phyloP scores from a whole-genome alignment of 2,329 filamentous ascomycete species.

The Chaetoscypha palmicola region DNA sequence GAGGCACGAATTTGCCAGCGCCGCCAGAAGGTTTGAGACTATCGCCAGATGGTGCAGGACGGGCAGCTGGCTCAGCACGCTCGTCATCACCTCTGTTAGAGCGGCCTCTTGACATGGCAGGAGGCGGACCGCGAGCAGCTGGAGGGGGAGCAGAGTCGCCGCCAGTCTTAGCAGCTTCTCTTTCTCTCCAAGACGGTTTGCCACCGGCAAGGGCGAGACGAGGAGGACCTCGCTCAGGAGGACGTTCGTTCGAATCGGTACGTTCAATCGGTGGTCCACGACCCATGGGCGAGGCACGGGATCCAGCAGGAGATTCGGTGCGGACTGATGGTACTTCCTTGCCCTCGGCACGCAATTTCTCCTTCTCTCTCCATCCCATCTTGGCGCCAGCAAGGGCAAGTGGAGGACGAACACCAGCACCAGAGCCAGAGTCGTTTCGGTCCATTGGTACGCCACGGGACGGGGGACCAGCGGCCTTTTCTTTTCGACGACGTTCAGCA shows the following conservation, averaged over 20 bases:
- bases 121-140: constrained; percentile 21
- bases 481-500: constrained; percentile 64
- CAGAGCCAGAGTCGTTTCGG: constrained; percentile 43
- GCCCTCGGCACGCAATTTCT: constrained; percentile 42
- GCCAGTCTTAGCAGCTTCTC: constrained; percentile 43
- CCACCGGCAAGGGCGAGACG: constrained; percentile 47
- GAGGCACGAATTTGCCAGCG: constrained; percentile 54
- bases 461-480: constrained; percentile 36
- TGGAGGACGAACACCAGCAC: constrained; percentile 43
- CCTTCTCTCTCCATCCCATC: constrained; percentile 67
- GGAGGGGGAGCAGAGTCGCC: constrained; percentile 23
- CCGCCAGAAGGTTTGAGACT: constrained; percentile 45
- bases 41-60: constrained; percentile 35
- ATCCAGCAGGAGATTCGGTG: constrained; percentile 23
- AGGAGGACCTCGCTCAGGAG: constrained; percentile 41
- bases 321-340: constrained; percentile 26
- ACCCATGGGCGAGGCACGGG: constrained; percentile 23
- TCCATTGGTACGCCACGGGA: constrained; percentile 39
- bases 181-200: constrained; percentile 52
- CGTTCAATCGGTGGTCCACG: constrained; percentile 32
- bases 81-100: constrained; percentile 39
- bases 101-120: constrained; percentile 38
- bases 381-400: constrained; percentile 55
- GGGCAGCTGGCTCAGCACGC: constrained; percentile 34
- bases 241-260: constrained; percentile 38